Conservation (phyloP, 1,284 basidiomycete genomes). For the Cryptococcus deneoformans region DNA sequence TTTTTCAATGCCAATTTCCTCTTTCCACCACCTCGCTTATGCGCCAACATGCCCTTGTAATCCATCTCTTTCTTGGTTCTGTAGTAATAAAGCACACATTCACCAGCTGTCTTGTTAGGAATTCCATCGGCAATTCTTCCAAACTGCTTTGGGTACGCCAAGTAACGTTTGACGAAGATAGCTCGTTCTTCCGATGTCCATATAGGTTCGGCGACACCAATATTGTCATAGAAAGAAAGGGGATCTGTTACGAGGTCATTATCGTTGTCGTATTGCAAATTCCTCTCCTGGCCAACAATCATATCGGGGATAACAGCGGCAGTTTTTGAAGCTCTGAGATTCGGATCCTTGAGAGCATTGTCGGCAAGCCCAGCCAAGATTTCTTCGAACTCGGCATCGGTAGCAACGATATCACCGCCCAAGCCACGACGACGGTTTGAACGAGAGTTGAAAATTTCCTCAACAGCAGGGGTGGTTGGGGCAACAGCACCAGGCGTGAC, state of each 20-base stretch:
- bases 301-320: slow-evolving; percentile 92
- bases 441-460: slow-evolving; percentile 29
- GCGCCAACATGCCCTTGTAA: slow-evolving; percentile 60
- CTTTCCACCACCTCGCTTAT: slow-evolving; percentile 59
- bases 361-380: slow-evolving; percentile 90
- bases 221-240: slow-evolving; percentile 68
- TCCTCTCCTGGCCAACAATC: slow-evolving; percentile 66
- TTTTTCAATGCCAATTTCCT: slow-evolving; percentile 53
- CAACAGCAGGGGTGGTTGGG: slow-evolving; percentile 25
- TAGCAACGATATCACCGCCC: slow-evolving; percentile 80
- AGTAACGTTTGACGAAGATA: slow-evolving; percentile 77
- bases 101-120: slow-evolving; percentile 78
- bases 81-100: slow-evolving; percentile 95
- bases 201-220: slow-evolving; percentile 63
- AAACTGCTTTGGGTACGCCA: slow-evolving; percentile 88
- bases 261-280: slow-evolving; percentile 70
- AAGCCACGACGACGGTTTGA: slow-evolving; percentile 33
- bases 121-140: slow-evolving; percentile 70
- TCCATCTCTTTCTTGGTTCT: slow-evolving; percentile 90
- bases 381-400: slow-evolving; percentile 96
- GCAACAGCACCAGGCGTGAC: slow-evolving; percentile 26
- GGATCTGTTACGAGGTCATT: slow-evolving; percentile 80
- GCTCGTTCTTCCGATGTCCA: slow-evolving; percentile 87
- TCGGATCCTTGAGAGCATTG: slow-evolving; percentile 89
- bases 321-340: slow-evolving; percentile 77